phyloP scores from a whole-genome alignment of 2,329 filamentous ascomycete genomes.

The Fusarium sambucinum region DNA sequence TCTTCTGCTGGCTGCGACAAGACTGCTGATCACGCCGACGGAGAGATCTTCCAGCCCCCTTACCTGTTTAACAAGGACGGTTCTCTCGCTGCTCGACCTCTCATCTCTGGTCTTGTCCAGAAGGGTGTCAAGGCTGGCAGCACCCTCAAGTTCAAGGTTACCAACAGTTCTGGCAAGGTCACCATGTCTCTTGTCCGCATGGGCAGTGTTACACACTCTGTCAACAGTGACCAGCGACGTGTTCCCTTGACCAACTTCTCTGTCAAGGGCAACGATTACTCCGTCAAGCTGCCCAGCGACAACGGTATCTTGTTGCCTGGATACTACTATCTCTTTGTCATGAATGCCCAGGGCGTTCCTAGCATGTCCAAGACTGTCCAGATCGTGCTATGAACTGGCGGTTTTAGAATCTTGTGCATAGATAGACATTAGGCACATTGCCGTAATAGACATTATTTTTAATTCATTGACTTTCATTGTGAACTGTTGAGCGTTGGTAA shows the following conservation, averaged over 20 bases:
- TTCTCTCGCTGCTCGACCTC: slow-evolving; percentile 49
- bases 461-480: too few relatives aligned
- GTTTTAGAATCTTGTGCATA: fast-evolving
- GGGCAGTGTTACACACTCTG: slow-evolving; percentile 64
- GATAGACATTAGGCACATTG: neutral
- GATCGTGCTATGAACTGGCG: neutral
- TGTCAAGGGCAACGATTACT: slow-evolving; percentile 50
- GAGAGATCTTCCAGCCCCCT: slow-evolving; percentile 66
- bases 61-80: slow-evolving; percentile 65
- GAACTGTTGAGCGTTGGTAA: too few relatives aligned
- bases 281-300: slow-evolving; percentile 59
- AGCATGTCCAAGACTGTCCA: slow-evolving; percentile 38
- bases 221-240: slow-evolving; percentile 70
- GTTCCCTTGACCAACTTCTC: slow-evolving; percentile 56
- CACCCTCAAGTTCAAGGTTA: slow-evolving; percentile 42
- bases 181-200: slow-evolving; percentile 61
- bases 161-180: slow-evolving; percentile 37
- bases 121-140: slow-evolving; percentile 37
- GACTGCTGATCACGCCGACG: slow-evolving; percentile 64
- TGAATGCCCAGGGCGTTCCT: slow-evolving; percentile 22
- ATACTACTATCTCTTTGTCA: slow-evolving; percentile 65
- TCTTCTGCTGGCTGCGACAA: slow-evolving; percentile 46
- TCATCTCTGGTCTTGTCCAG: slow-evolving; percentile 14
- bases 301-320: slow-evolving; percentile 64
- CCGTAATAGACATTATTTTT: neutral